Base-by-base conservation (phyloP, 345 rosid genomes). In the Carallia brachiata region DNA sequence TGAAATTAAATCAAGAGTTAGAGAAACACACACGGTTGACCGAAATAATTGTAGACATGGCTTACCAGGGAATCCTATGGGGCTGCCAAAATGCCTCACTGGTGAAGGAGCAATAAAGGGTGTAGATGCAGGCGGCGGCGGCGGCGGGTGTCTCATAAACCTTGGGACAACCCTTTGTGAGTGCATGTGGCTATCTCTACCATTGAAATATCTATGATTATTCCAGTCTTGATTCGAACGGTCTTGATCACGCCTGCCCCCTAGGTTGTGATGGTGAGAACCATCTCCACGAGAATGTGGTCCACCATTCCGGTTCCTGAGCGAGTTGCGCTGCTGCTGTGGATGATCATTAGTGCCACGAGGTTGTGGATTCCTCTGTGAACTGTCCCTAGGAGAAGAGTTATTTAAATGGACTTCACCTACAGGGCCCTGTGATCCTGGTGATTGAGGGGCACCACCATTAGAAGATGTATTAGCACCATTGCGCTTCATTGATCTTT, bases 211-310 rank as follows among this genome's bases (percentile, higher is more conserved):
- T 48, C 96, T 81, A 67, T 80, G 83, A 74, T 63, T 7, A 78
- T 77, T 82, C 99, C 77, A 73, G 23, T 73, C 81, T 32, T 69
- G 74, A 61, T 65, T 78, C 23, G 47, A 7, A 52, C 93, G 88
- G 48, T 89, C 93, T 62, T 85, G 96, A 79, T 83, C 91, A 50
- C 93, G 92, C 77, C 96, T 83, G 64, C 87, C 82, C 63, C 92
- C 89, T 76, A 86, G 87, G 23, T 23, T 23, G 23, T 23, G 23
- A 23, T 23, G 23, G 23, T 23, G 23, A 69, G 87, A 85, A 76
- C 88, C 86, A 77, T 85, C 83, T 55, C 82, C 86, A 40, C 87
- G 84, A 5, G 79, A 61, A 80, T 85, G 84, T 7, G 73, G 73
- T 17, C 85, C 84, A 30, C 83, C 69, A 73, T 86, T 86, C 34